Evolutionary conservation across 805 yeast species (phyloP).

Genomic region (Scheffersomyces ergatensis): DNA sequence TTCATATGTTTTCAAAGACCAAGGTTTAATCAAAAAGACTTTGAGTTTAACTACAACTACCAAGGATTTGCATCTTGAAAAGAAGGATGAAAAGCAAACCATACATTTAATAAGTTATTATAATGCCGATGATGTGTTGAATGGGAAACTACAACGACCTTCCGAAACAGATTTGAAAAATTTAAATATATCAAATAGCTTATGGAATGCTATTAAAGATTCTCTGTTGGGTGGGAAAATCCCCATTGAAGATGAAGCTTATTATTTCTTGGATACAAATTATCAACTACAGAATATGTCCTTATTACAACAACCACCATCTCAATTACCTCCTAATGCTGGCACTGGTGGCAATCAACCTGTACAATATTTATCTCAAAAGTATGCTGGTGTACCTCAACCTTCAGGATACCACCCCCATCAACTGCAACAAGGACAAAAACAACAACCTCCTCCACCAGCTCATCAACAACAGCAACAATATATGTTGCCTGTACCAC

Average conservation of each 20-base stretch:
- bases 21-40: slow-evolving; percentile 82
- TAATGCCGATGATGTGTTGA: slow-evolving; percentile 67
- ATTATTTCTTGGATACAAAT: slow-evolving; percentile 44
- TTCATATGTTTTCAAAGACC: slow-evolving; percentile 62
- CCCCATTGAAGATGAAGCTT: slow-evolving; percentile 49
- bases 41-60: slow-evolving; percentile 55
- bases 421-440: neutral
- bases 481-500: slow-evolving; percentile 9
- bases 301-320: slow-evolving; percentile 18
- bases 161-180: slow-evolving; percentile 52
- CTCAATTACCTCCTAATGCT: slow-evolving; percentile 2
- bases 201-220: slow-evolving; percentile 58
- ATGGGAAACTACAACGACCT: slow-evolving; percentile 57
- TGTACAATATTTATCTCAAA: slow-evolving; percentile 2
- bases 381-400: neutral
- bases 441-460: slow-evolving; percentile 7
- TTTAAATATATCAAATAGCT: slow-evolving; percentile 42
- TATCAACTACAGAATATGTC: slow-evolving; percentile 42
- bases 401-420: neutral
- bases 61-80: slow-evolving; percentile 24
- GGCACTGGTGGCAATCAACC: too few relatives aligned
- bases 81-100: slow-evolving; percentile 37
- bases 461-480: too few relatives aligned
- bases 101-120: slow-evolving; percentile 81
- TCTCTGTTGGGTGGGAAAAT: slow-evolving; percentile 58